Percentiles rank a stretch among this genome's conserved stretches.
phyloP scores from a whole-genome alignment of 805 yeast genomes.

The Cyberlindnera xishuangbannaensis region DNA sequence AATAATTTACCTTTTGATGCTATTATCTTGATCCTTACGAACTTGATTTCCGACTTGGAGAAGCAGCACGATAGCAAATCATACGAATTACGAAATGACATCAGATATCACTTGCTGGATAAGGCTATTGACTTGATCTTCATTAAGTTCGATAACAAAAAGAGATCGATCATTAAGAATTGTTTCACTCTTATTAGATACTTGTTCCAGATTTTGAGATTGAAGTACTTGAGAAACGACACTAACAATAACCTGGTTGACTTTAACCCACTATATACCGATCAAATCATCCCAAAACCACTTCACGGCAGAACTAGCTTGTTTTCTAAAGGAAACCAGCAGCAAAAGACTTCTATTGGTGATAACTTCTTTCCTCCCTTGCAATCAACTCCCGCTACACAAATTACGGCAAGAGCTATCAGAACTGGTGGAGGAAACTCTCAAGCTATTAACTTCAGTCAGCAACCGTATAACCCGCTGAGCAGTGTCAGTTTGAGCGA shows the following conservation, averaged over 20 bases:
- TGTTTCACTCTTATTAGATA: constrained; percentile 29
- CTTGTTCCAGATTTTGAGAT: constrained; percentile 27
- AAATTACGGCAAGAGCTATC: constrained; percentile 29
- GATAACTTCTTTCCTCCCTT: constrained; percentile 5
- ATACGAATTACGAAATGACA: constrained; percentile 29
- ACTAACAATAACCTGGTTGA: constrained; percentile 13
- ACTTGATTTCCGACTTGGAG: constrained; percentile 45
- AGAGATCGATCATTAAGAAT: constrained; percentile 28
- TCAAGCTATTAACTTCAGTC: constrained; percentile 16
- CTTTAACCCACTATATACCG: constrained; percentile 21
- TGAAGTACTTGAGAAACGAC: constrained; percentile 25
- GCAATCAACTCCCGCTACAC: constrained; percentile 27
- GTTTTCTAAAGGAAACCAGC: constrained; percentile 9
- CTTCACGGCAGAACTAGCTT: constrained; percentile 13
- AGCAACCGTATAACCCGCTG: constrained; percentile 12
- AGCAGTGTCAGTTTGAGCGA: constrained; percentile 23
- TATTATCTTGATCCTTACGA: constrained; percentile 44
- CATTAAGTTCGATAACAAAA: constrained; percentile 29
- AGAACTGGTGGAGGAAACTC: constrained; percentile 22
- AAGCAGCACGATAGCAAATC: constrained; percentile 24
- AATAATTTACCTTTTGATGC: constrained; percentile 59
- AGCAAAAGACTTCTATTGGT: constrained; percentile 1
- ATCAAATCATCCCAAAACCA: constrained; percentile 25
- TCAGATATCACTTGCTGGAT: constrained; percentile 27
- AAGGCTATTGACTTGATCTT: constrained; percentile 28